Evolutionary conservation across 2,329 filamentous ascomycete species (phyloP).

Genomic region (Clarireedia hainanense): DNA sequence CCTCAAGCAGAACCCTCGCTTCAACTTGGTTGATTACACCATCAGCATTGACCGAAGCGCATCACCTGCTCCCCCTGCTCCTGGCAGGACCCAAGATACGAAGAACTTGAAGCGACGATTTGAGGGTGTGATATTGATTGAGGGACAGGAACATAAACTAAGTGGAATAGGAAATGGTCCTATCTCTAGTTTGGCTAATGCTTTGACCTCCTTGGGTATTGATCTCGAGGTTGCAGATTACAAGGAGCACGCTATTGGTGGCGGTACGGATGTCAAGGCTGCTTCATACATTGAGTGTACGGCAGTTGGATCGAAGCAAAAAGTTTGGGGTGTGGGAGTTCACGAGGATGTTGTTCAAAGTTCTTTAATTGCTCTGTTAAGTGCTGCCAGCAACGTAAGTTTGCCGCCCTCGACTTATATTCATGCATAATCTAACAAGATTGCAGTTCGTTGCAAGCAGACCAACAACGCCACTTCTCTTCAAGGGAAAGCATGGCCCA

Average conservation of each 20-base stretch:
- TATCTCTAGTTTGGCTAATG: conserved; percentile 80
- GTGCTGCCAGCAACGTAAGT: conserved; percentile 77
- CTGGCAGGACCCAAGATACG: conserved; percentile 67
- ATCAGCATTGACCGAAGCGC: conserved; percentile 76
- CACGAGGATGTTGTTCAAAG: conserved; percentile 90
- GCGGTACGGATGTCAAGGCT: conserved; percentile 78
- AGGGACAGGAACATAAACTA: conserved; percentile 71
- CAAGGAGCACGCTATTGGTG: conserved; percentile 89
- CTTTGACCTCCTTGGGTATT: conserved; percentile 69
- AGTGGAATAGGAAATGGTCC: conserved; percentile 81
- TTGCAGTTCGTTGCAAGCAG: conserved; percentile 66
- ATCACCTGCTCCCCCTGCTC: conserved; percentile 60
- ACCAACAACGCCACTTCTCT: conserved; percentile 59
- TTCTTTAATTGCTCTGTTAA: conserved; percentile 76
- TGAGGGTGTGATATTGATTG: conserved; percentile 74
- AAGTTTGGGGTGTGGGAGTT: conserved; percentile 85
- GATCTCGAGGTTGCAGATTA: conserved; percentile 89
- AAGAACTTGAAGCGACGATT: conserved; percentile 76
- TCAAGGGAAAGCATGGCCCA: conserved; percentile 46
- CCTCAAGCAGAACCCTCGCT: conserved; percentile 73
- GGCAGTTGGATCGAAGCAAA: conserved; percentile 55
- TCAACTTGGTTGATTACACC: conserved; percentile 83
- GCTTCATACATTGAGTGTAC: conserved; percentile 92
- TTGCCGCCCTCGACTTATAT: conserved; percentile 74
- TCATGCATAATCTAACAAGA: conserved; percentile 78